Percentiles rank a stretch among this genome's conserved stretches.
Evolutionary conservation across 495 filamentous ascomycete species (phyloP).

Genomic region (Xylaria venustula): DNA sequence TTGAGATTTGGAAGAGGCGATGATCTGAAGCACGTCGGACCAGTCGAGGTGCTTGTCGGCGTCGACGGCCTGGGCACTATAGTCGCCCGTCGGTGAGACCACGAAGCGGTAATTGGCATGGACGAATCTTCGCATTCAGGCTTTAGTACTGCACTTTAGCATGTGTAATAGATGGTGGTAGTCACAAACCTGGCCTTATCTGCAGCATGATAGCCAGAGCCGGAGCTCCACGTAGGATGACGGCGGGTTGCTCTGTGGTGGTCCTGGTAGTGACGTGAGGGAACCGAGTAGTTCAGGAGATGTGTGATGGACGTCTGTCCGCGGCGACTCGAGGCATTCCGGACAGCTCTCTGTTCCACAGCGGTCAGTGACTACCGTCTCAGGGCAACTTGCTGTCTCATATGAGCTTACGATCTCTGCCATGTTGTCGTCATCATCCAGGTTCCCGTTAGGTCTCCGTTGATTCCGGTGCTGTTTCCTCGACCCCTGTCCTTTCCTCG

Average conservation of each 20-base stretch:
- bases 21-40: constrained; percentile 84
- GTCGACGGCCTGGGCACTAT: constrained; percentile 76
- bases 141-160: constrained; percentile 12
- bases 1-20: constrained; percentile 88
- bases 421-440: constrained; percentile 71
- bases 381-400: neutral
- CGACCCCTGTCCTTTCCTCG: constrained; percentile 70
- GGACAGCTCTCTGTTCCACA: constrained; percentile 59
- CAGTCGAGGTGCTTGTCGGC: constrained; percentile 91
- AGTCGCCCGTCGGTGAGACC: constrained; percentile 78
- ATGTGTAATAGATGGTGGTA: neutral
- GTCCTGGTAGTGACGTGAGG: constrained; percentile 67
- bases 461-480: constrained; percentile 71
- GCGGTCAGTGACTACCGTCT: constrained; percentile 1
- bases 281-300: constrained; percentile 85
- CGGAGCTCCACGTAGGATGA: constrained; percentile 78
- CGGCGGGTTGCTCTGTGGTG: constrained; percentile 52
- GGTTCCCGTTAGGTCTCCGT: constrained; percentile 41
- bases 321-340: constrained; percentile 77
- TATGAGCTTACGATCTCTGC: constrained; percentile 66
- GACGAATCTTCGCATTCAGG: constrained; percentile 62
- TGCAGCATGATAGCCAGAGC: constrained; percentile 85
- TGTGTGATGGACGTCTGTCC: constrained; percentile 97
- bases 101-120: constrained; percentile 98
- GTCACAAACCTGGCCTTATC: constrained; percentile 75